These are phyloP conservation scores for Dothistroma septosporum DNA, from an alignment of 2,329 filamentous ascomycete genomes.

Conservation along the genomic window DNA sequence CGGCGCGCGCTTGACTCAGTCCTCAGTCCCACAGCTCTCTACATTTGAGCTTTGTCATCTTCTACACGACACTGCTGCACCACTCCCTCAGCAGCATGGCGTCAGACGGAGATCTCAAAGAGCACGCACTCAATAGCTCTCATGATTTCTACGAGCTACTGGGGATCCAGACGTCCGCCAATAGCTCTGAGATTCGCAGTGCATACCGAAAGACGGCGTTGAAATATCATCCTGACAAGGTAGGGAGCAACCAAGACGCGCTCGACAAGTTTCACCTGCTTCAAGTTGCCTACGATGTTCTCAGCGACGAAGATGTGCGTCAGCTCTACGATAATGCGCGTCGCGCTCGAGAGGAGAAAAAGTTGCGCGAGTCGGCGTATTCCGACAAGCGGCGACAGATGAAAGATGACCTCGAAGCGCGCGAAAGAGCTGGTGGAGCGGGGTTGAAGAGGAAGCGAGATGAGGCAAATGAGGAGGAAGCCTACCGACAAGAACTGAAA, in stretches of 20 bases:
- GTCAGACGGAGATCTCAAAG: slow-evolving; percentile 39
- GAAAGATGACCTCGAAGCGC: slow-evolving; percentile 79
- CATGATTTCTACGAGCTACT: slow-evolving; percentile 75
- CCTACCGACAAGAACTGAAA: slow-evolving; percentile 51
- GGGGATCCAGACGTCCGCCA: slow-evolving; percentile 59
- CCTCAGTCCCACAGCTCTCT: not conserved
- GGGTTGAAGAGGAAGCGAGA: slow-evolving; percentile 44
- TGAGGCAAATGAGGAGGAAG: slow-evolving; percentile 51
- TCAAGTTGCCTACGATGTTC: slow-evolving; percentile 79
- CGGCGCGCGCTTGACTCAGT: not conserved
- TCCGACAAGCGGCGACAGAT: slow-evolving; percentile 65
- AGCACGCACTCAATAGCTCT: slow-evolving; percentile 38
- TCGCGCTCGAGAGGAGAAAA: slow-evolving; percentile 65
- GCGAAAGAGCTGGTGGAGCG: slow-evolving; percentile 53
- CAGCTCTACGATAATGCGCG: slow-evolving; percentile 74
- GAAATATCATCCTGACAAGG: slow-evolving; percentile 94
- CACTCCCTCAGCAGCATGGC: slow-evolving; percentile 24
- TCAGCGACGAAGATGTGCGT: slow-evolving; percentile 66
- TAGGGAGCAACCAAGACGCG: slow-evolving; percentile 60
- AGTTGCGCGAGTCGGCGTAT: slow-evolving; percentile 67
- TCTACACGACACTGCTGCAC: not conserved
- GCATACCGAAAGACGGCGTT: slow-evolving; percentile 81
- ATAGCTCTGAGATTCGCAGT: slow-evolving; percentile 70
- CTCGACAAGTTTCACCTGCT: slow-evolving; percentile 79
- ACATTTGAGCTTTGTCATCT: no score